These are phyloP conservation scores for Barnettozyma salicaria DNA, from an alignment of 805 yeast genomes.

Conservation along the genomic window DNA sequence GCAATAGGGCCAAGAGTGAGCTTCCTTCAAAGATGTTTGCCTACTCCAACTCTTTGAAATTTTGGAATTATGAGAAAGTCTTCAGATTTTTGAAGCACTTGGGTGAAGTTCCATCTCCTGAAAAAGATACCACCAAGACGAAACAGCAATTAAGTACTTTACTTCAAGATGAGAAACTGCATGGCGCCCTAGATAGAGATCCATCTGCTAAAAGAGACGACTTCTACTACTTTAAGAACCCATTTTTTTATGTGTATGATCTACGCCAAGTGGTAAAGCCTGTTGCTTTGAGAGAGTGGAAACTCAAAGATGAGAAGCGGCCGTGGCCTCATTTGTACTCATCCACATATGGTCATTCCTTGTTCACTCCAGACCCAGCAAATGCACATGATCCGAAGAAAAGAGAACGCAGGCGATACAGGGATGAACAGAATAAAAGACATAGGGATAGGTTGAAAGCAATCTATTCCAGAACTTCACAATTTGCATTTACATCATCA, in stretches of 20 bases:
- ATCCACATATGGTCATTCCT: constrained; percentile 66
- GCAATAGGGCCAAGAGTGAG: constrained; percentile 48
- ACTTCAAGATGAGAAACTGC: constrained; percentile 75
- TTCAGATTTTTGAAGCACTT: constrained; percentile 68
- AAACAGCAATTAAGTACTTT: constrained; percentile 47
- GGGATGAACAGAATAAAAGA: constrained; percentile 29
- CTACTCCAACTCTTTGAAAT: constrained; percentile 37
- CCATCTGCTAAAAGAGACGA: constrained; percentile 82
- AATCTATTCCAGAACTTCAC: constrained; percentile 12
- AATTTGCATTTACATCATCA: constrained; percentile 1
- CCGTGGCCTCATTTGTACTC: constrained; percentile 55
- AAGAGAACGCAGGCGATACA: constrained; percentile 27
- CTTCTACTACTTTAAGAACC: constrained; percentile 69
- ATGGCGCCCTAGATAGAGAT: constrained; percentile 86
- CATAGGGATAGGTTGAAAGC: constrained; percentile 33
- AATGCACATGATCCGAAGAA: constrained; percentile 35
- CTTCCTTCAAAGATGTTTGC: constrained; percentile 50
- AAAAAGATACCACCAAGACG: constrained; percentile 10
- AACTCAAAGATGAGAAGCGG: constrained; percentile 26
- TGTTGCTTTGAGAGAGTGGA: constrained; percentile 79
- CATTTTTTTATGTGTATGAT: constrained; percentile 77
- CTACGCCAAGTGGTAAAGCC: constrained; percentile 74
- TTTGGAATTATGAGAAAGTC: constrained; percentile 86
- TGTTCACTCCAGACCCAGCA: constrained; percentile 62
- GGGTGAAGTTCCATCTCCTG: constrained; percentile 33